These are phyloP conservation scores for Kwoniella mangroviensis DNA, from an alignment of 768 basidiomycete genomes.

Conservation along the genomic window DNA sequence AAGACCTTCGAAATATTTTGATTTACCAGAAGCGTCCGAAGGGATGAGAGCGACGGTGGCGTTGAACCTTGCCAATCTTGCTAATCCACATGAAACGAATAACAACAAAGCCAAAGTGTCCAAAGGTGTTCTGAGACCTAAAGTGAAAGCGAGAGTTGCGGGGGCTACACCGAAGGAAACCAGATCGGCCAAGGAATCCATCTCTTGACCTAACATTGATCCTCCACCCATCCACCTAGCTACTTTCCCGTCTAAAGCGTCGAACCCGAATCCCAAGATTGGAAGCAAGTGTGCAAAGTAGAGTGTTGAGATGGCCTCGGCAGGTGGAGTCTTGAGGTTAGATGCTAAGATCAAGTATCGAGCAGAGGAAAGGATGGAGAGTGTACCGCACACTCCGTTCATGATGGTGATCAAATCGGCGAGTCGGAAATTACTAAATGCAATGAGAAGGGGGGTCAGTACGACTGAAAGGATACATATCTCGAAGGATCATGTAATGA, in stretches of 20 bases:
- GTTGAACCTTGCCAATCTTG: conserved; percentile 96
- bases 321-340: conserved; percentile 91
- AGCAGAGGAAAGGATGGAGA: conserved; percentile 91
- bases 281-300: conserved; percentile 81
- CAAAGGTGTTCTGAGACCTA: conserved; percentile 87
- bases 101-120: conserved; percentile 84
- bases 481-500: not conserved
- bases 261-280: conserved; percentile 92
- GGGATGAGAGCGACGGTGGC: conserved; percentile 94
- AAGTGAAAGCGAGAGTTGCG: conserved; percentile 84
- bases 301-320: conserved; percentile 78
- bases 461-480: not conserved
- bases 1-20: conserved; percentile 94
- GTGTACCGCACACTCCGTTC: conserved; percentile 97
- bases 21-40: conserved; percentile 82
- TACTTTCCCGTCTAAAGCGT: conserved; percentile 96
- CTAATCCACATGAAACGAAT: conserved; percentile 95
- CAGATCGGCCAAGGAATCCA: conserved; percentile 95
- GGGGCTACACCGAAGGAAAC: conserved; percentile 99
- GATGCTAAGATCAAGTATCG: conserved; percentile 76
- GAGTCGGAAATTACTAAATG: conserved; percentile 97
- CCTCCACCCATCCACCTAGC: conserved; percentile 95
- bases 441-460: not conserved
- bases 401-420: conserved; percentile 98
- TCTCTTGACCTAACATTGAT: conserved; percentile 94